phyloP scores from a whole-genome alignment of 805 yeast genomes.

The Wickerhamiella allomyrinae region DNA sequence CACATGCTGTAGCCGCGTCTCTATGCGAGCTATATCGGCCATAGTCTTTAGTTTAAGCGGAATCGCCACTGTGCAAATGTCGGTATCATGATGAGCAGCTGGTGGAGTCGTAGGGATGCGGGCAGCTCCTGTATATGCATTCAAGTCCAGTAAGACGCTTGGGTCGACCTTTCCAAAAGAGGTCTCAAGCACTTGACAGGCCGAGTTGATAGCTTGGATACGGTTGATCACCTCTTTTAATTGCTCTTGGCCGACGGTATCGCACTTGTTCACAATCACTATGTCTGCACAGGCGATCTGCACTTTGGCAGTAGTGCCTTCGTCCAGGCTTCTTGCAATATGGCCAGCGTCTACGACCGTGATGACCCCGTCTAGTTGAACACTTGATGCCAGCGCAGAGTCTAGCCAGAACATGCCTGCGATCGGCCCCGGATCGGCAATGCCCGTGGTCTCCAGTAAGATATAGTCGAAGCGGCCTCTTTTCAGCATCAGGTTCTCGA shows the following conservation, averaged over 20 bases:
- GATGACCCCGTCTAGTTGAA: constrained; percentile 81
- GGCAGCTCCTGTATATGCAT: constrained; percentile 40
- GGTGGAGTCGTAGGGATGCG: constrained; percentile 8
- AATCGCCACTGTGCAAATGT: constrained; percentile 39
- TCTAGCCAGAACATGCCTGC: constrained; percentile 97
- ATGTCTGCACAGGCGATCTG: constrained; percentile 87
- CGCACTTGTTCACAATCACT: constrained; percentile 66
- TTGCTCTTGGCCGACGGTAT: constrained; percentile 27
- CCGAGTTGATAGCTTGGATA: constrained; percentile 44
- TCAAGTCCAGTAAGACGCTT: constrained; percentile 53
- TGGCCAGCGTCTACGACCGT: constrained; percentile 65
- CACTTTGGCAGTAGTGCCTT: constrained; percentile 59
- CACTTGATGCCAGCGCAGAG: constrained; percentile 68
- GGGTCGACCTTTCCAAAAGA: constrained; percentile 64
- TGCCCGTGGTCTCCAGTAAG: constrained; percentile 85
- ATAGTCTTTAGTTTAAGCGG: constrained; percentile 30
- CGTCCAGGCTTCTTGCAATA: constrained; percentile 51
- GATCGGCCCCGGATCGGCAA: constrained; percentile 96
- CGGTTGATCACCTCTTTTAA: constrained; percentile 26
- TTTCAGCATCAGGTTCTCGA: constrained; percentile 67
- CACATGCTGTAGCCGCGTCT: constrained; percentile 49
- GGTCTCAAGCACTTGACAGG: constrained; percentile 55
- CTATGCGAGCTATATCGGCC: constrained; percentile 34
- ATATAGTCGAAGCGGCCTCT: constrained; percentile 74
- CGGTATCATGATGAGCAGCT: constrained; percentile 11